A percentile compares a stretch with the other conserved stretches of the same genome.
Conservation (phyloP, 208 protist genomes). For the Leishmania tarentolae region DNA sequence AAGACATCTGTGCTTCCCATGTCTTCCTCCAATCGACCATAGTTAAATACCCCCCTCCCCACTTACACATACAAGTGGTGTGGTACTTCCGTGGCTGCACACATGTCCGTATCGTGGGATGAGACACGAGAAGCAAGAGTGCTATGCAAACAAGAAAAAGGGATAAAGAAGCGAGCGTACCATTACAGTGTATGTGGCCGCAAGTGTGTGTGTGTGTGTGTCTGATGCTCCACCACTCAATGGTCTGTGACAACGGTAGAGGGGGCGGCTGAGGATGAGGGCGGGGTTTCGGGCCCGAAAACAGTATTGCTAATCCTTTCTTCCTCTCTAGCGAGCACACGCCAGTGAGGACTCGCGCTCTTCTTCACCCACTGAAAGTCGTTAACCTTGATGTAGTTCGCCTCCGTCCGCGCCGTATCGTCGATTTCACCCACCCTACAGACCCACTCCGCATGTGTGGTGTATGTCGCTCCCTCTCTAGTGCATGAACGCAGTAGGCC, state of each 20-base stretch:
- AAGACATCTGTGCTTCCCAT: not conserved
- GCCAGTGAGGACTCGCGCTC: conserved; percentile 81
- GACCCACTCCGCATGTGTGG: conserved; percentile 66
- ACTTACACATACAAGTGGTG: not conserved
- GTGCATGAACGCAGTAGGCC: conserved; percentile 54
- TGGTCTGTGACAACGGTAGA: not conserved
- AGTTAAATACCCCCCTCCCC: not conserved
- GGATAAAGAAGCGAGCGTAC: not conserved
- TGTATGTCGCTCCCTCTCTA: conserved; percentile 26
- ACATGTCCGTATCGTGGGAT: not conserved
- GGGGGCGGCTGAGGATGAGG: not conserved
- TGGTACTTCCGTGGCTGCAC: not conserved
- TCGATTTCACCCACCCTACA: conserved; percentile 56
- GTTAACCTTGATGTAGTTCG: conserved; percentile 64
- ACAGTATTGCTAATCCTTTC: conserved; percentile 14
- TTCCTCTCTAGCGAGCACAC: conserved; percentile 46
- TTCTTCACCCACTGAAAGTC: conserved; percentile 91
- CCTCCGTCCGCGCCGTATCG: conserved; percentile 31
- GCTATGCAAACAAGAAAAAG: not conserved
- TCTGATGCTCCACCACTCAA: not conserved
- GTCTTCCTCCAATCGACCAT: not conserved
- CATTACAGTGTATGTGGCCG: not conserved
- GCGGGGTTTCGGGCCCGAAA: conserved; percentile 28
- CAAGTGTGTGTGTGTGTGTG: conserved; percentile 9
- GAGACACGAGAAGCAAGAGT: not conserved